Conservation (phyloP, 2,329 filamentous ascomycete species). For the Blastomyces silverae region DNA sequence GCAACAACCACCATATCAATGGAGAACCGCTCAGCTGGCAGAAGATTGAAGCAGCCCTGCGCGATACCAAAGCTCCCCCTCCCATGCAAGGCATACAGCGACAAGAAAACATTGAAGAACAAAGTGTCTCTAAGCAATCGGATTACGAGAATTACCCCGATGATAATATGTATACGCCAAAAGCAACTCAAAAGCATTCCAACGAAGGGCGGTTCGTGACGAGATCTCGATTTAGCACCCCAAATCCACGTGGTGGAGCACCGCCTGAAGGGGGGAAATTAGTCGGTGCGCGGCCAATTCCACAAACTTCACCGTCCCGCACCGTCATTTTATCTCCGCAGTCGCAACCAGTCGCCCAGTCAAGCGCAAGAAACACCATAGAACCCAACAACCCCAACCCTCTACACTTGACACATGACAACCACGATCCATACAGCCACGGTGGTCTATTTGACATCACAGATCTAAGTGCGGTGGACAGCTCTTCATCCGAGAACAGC, state of each 20-base stretch:
- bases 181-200: constrained; percentile 12
- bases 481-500: constrained; percentile 15
- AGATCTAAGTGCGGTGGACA: constrained; percentile 22
- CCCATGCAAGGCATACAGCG: not conserved
- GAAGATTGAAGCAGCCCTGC: constrained; percentile 34
- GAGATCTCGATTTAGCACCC: constrained; percentile 20
- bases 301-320: constrained; percentile 15
- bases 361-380: not conserved
- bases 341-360: not conserved
- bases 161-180: constrained; percentile 7
- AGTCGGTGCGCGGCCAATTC: constrained; percentile 13
- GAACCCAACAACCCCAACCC: constrained; percentile 18
- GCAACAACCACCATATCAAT: constrained; percentile 14
- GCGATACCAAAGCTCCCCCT: constrained; percentile 12
- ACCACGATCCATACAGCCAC: constrained; percentile 7
- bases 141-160: constrained; percentile 8
- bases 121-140: not conserved
- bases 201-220: constrained; percentile 16
- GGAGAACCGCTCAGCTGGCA: constrained; percentile 34
- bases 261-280: not conserved
- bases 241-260: constrained; percentile 6
- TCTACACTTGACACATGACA: not conserved
- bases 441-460: constrained; percentile 22
- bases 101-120: not conserved
- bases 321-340: constrained; percentile 12